Conservation (phyloP, 2,329 filamentous ascomycete genomes). For the Monilinia polystroma region DNA sequence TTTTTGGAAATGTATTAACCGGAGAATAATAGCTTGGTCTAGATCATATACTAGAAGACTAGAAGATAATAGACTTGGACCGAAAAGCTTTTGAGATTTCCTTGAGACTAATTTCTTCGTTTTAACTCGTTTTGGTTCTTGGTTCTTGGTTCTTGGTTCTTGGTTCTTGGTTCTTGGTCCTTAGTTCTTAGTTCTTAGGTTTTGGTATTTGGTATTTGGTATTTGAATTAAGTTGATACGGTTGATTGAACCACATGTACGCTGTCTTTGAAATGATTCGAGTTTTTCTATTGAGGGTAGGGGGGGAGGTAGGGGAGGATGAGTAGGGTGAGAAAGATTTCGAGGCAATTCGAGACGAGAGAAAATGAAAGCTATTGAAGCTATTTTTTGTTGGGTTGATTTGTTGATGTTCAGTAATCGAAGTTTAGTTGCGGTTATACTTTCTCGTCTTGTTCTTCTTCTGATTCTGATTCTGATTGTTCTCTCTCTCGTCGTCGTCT, state of each 20-base stretch:
- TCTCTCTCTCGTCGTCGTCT: background rate
- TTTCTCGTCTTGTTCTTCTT: background rate
- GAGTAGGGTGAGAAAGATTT: background rate
- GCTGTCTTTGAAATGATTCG: background rate
- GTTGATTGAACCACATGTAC: background rate
- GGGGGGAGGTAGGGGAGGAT: no score
- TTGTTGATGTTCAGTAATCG: background rate
- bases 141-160: background rate
- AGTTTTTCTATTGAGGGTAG: background rate
- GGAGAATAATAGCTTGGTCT: background rate
- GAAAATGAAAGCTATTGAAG: background rate
- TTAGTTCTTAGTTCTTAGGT: background rate
- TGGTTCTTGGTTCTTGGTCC: background rate
- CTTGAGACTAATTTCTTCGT: no score
- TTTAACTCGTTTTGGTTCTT: background rate
- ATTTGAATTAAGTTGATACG: background rate
- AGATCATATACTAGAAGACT: background rate
- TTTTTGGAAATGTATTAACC: background rate
- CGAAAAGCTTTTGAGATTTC: background rate
- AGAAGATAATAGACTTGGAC: conserved; percentile 1
- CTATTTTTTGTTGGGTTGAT: no score
- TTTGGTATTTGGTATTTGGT: background rate
- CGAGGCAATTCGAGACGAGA: background rate
- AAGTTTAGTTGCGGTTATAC: background rate
- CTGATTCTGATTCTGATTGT: background rate